These are phyloP conservation scores for Camelina laxa DNA, from an alignment of 345 rosid species.

Conservation along the genomic window DNA sequence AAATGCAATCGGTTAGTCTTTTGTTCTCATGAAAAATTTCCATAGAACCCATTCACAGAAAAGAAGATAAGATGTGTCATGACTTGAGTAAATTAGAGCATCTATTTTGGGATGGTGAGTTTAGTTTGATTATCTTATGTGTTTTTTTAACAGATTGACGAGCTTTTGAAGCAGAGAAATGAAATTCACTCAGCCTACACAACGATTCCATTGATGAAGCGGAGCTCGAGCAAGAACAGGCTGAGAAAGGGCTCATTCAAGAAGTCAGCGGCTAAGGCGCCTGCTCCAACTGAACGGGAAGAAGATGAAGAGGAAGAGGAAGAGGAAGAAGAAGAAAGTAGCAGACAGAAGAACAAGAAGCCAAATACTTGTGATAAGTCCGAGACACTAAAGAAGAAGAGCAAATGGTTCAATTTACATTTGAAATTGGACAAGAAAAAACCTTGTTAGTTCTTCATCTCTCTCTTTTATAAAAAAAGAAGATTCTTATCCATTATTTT, in stretches of 20 bases:
- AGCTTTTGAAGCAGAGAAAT: constrained; percentile 79
- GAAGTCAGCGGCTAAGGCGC: constrained; percentile 38
- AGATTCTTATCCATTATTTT: constrained; percentile 28
- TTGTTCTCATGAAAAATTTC: background rate
- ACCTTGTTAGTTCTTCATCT: constrained; percentile 58
- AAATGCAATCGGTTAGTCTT: constrained; percentile 86
- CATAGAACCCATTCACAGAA: background rate
- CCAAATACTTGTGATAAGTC: constrained; percentile 55
- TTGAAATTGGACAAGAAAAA: constrained; percentile 90
- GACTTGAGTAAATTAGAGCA: constrained; percentile 8
- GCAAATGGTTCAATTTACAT: constrained; percentile 87
- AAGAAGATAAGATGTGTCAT: constrained; percentile 1
- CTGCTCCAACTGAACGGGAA: constrained; percentile 38
- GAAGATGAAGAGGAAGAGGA: constrained; percentile 36
- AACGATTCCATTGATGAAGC: constrained; percentile 59
- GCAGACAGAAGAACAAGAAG: constrained; percentile 64
- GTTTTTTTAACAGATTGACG: constrained; percentile 69
- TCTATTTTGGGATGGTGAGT: background rate
- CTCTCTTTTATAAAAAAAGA: background rate
- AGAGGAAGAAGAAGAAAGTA: constrained; percentile 67
- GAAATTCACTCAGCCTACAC: constrained; percentile 89
- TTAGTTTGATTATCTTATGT: background rate
- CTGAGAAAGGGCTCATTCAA: constrained; percentile 53
- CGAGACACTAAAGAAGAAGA: constrained; percentile 58
- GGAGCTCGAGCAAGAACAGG: constrained; percentile 67